Base-by-base conservation (phyloP, 768 basidiomycete genomes). In the Tremella mesenterica region DNA sequence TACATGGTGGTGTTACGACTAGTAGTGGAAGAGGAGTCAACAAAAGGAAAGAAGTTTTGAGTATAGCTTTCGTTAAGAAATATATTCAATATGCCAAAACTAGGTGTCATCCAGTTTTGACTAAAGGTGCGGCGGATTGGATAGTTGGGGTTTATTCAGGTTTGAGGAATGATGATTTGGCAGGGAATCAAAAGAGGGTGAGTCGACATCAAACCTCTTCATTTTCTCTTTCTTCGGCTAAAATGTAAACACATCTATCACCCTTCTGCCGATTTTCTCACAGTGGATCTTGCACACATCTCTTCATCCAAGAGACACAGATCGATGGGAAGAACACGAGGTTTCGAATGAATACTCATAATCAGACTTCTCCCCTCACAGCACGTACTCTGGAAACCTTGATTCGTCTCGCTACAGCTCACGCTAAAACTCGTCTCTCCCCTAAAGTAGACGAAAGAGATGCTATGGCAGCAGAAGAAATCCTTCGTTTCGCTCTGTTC, bases 381-480 rank as follows among this genome's bases (percentile, higher is more conserved):
- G 93, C 95, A 18, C 92, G 95, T 80, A 95, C 95, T 2, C 83
- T 99, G 54, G 95, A 99, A 75, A 99, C 95, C 0, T 80, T 99
- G 44, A 99, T 99, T 73, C 95, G 95, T 78, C 81, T 99, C 8
- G 83, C 95, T 4, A 99, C 93, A 16, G 95, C 95, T 0, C 95
- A 99, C 74, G 95, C 95, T 41, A 99, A 99, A 74, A 83, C 90
- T 14, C 84, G 93, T 18, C 79, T 99, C 8, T 92, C 91, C 7
- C 54, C 81, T 39, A 86, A 86, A 60, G 88, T 99, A 10, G 83
- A 88, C 64, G 81, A 85, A 67, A 76, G 77, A 2, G 95, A 99
- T 75, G 91, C 95, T 16, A 79, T 79, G 62, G 84, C 85, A 36
- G 95, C 95, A 2, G 91, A 99, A 72, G 85, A 85, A 66, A 93